Base-by-base conservation (phyloP, 306 rosid species). In the Potentilla sterilis region DNA sequence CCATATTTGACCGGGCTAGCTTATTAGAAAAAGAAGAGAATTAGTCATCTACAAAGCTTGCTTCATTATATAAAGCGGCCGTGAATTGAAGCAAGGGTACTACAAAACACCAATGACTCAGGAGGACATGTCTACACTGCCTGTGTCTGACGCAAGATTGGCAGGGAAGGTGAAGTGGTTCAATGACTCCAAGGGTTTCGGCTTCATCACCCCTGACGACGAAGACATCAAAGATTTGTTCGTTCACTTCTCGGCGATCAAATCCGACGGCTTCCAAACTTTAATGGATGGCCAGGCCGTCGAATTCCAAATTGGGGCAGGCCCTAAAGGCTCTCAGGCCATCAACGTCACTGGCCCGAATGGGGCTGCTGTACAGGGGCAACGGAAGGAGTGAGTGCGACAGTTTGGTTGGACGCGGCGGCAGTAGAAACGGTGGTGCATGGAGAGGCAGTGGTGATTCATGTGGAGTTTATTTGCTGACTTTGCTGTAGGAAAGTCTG, bases 181-280 rank as follows among this genome's bases (percentile, higher is more conserved):
- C 89, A 86, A 75, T 78, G 89, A 91, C 28, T 49, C 67, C 37
- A 93, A 91, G 52, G 97, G 98, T 11, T 93, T 83, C 51, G 97
- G 98, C 66, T 93, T 93, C 85, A 93, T 93, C 86, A 84, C 85
- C 44, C 98, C 93, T 41, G 97, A 93, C 22, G 88, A 80, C 22
- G 97, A 16, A 0, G 54, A 85, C 4, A 80, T 87, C 9, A 88
- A 89, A 2, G 97, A 88, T 79, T 89, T 93, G 63, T 91, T 93
- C 58, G 89, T 93, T n/a, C 98, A 93, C 73, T 95, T 89, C 40
- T 91, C 97, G 0, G 77, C 89, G 51, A 89, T 93, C 89, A 80
- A 83, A 85, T 88, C 93, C 72, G 93, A 93, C 13, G 98, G 98
- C 1, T 91, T 68, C 78, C 92, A 93, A 12, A 76, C 85, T 41